Evolutionary conservation across 257 asterid species (phyloP).

Genomic region (Penstemon newberryi): DNA sequence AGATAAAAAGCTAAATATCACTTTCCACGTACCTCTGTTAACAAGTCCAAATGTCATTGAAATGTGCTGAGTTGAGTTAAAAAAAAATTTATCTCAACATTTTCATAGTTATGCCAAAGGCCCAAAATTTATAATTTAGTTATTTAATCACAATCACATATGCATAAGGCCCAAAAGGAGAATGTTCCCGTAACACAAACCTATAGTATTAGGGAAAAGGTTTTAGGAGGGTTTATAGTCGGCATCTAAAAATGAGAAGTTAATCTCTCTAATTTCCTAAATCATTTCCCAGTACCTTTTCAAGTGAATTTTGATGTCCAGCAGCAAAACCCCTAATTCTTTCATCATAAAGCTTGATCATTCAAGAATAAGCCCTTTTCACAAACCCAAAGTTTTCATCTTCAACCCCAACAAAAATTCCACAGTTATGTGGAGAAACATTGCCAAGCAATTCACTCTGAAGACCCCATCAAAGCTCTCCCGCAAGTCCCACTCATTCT

Average conservation of each 20-base stretch:
- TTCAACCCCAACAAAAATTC: constrained; percentile 36
- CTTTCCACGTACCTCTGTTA: no score
- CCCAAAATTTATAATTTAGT: no score
- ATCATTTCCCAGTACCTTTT: background rate
- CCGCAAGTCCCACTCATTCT: constrained; percentile 29
- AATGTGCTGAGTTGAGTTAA: no score
- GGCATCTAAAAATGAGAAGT: background rate
- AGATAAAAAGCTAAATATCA: no score
- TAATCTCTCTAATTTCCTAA: background rate
- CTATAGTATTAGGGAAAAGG: constrained; percentile 25
- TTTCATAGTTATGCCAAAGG: no score
- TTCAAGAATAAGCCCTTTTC: constrained; percentile 25
- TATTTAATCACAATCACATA: background rate
- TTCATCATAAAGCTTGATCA: constrained; percentile 33
- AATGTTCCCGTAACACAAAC: background rate
- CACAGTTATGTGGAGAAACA: constrained; percentile 73
- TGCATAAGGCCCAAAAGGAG: background rate
- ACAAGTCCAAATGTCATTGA: no score
- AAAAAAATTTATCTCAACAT: no score
- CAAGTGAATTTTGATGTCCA: constrained; percentile 55
- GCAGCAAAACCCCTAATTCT: constrained; percentile 42
- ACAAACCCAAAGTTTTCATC: constrained; percentile 29
- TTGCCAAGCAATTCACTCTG: constrained; percentile 46
- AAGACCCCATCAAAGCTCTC: constrained; percentile 32
- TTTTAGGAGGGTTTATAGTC: constrained; percentile 69